A percentile compares a stretch with the other conserved stretches of the same genome.
phyloP scores from a whole-genome alignment of 495 filamentous ascomycete species.

The Penicillium turbatum region DNA sequence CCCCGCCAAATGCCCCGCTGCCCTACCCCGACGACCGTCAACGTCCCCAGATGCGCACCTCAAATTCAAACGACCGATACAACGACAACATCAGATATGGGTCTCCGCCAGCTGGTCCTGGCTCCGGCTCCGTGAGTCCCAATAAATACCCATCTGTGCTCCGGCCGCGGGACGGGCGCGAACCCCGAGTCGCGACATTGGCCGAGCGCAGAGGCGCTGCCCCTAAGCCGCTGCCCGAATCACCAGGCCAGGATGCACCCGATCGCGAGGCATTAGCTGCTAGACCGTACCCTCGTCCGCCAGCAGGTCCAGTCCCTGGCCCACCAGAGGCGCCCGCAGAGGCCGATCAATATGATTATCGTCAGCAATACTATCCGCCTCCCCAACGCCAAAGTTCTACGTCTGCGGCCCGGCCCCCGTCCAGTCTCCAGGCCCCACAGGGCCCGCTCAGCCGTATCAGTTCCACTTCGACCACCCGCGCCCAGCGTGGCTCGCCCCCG shows the following conservation, averaged over 20 bases:
- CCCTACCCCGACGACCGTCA: conserved; percentile 76
- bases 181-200: conserved; percentile 45
- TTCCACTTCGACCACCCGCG: conserved; percentile 88
- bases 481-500: conserved; percentile 87
- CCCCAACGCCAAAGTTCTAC: conserved; percentile 33
- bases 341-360: conserved; percentile 50
- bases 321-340: conserved; percentile 13
- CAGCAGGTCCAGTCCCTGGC: conserved; percentile 13
- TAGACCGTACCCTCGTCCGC: conserved; percentile 32
- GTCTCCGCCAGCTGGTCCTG: conserved; percentile 30
- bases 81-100: conserved; percentile 34
- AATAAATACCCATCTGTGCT: conserved; percentile 44
- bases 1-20: conserved; percentile 40
- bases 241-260: conserved; percentile 64
- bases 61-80: conserved; percentile 32
- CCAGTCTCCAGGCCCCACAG: conserved; percentile 38
- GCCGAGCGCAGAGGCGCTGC: conserved; percentile 67
- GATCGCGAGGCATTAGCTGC: conserved; percentile 66
- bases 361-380: conserved; percentile 67
- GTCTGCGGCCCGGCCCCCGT: conserved; percentile 25
- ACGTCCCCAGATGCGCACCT: conserved; percentile 40
- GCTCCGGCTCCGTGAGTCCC: conserved; percentile 31
- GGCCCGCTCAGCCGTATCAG: conserved; percentile 66
- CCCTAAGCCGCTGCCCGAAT: conserved; percentile 75
- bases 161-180: conserved; percentile 45